Base-by-base conservation (phyloP, 176 grass and related monocot species). In the Avena insularis region DNA sequence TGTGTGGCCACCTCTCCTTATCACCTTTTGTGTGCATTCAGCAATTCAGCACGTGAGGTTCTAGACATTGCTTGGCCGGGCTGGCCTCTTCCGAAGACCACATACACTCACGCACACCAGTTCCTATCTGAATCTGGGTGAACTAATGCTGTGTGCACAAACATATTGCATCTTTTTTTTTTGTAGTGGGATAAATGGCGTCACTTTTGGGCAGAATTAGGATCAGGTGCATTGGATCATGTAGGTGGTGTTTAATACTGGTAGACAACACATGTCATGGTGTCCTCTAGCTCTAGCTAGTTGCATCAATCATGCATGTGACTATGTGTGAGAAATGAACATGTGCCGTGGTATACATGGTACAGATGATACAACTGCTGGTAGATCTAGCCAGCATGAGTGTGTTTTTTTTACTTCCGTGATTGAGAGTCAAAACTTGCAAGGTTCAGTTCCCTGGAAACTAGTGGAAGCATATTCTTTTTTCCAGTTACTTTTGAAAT, bases 21-120 rank as follows among this genome's bases (percentile, higher is more conserved):
- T 57, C 54, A 1, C 16, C 16, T 57, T 57, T 57, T 57, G 5
- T 57, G 54, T 57, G 54, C 54, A 57, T 19, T 57, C 16, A 19
- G 36, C 66, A 83, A 80, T 91, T 88, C 48, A 75, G 76, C 90
- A 88, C 86, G 90, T 91, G 90, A 75, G 67, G 49, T 88, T 91
- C 60, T 91, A 70, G 81, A 85, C 1, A 60, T 91, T 88, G 82
- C 70, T 85, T 91, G 36, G 2, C 51, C 16, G 68, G 68, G 56
- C 1, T 13, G 81, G 38, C 49, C 57, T 91, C 75, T 43, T 40
- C 38, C 29, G 47, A 27, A 21, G 71, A 5, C 80, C 58, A 87
- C 66, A 87, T 80, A 70, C 8, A 58, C 48, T 79, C 79, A 59
- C 19, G 78, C 84, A 58, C 17, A 68, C 20, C 68, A 43, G 5